Base-by-base conservation (phyloP, 2,329 filamentous ascomycete species). In the Dactylellina cionopaga region DNA sequence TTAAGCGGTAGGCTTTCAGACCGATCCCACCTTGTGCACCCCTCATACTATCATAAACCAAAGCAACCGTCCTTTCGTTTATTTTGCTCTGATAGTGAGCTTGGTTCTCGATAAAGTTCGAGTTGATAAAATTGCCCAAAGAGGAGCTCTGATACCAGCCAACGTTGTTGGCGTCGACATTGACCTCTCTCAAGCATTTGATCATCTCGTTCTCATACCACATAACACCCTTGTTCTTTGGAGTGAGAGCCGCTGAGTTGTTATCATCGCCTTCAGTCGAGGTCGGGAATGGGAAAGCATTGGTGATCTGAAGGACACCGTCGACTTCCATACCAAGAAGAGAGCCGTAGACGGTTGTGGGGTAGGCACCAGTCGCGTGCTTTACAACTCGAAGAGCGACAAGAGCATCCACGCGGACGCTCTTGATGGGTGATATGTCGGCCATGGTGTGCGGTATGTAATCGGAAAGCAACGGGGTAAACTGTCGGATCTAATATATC, bases 141-240 rank as follows among this genome's bases (percentile, higher is more conserved):
- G 92, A 96, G 75, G 93, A 92, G 84, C 92, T 97, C 70, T 92
- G 97, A 84, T 99, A 99, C 93, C 93, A 99, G 78, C 95, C 95
- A 72, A 96, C 92, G 79, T 92, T 96, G 85, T 98, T 96, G 76
- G 95, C 95, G 81, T 99, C 95, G 71, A 98, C 91, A 81, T 98
- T 99, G 79, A 99, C 95, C 83, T 98, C 95, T 81, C 94, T 90
- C 75, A 98, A 84, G 82, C 95, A 92, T 79, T 92, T 91, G 82
- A 99, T 94, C 94, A 98, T 98, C 82, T 99, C 95, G 76, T 88
- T 89, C 84, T 96, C 92, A 83, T 99, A 98, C 77, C 85, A 83
- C 19, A 89, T 85, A 81, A 96, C 97, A 79, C 90, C 87, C 85
- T 98, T 98, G 76, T 93, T 90, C 77, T 95, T 90, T 76, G 95